Percentiles rank a stretch among this genome's conserved stretches.
These are phyloP conservation scores for Inonotus obliquus DNA, from an alignment of 1,284 basidiomycete genomes.

Conservation along the genomic window DNA sequence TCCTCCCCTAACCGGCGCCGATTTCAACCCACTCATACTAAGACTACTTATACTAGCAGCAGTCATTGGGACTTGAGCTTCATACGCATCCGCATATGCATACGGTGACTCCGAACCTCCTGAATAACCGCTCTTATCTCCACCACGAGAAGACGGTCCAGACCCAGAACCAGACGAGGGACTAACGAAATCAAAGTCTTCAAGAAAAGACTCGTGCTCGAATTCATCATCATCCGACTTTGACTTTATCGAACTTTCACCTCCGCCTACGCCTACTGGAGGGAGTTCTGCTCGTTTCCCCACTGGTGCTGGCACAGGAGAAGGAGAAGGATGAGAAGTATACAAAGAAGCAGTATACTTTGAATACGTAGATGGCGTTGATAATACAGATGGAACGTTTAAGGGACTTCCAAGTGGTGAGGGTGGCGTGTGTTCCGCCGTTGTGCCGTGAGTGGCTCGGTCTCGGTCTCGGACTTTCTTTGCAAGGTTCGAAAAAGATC, in stretches of 20 bases:
- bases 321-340: too few relatives aligned
- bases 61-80: constrained; percentile 6
- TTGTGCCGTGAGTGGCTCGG: not conserved
- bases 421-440: not conserved
- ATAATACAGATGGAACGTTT: not conserved
- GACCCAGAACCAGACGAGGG: not conserved
- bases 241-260: too few relatives aligned
- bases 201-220: constrained; percentile 11
- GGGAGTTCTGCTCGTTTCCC: not conserved
- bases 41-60: constrained; percentile 1
- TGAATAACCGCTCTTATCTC: not conserved
- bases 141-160: not conserved
- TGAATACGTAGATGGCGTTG: constrained; percentile 11
- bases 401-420: not conserved
- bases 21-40: not conserved
- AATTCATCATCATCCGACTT: not conserved
- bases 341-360: constrained; percentile 1
- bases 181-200: constrained; percentile 15
- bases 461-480: too few relatives aligned
- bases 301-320: too few relatives aligned
- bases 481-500: not conserved
- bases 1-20: not conserved
- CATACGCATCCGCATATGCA: too few relatives aligned
- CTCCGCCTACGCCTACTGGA: not conserved
- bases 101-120: not conserved